A percentile compares a stretch with the other conserved stretches of the same genome.
Conservation (phyloP, 202 grass and related monocot genomes). For the Carex sylvatica region DNA sequence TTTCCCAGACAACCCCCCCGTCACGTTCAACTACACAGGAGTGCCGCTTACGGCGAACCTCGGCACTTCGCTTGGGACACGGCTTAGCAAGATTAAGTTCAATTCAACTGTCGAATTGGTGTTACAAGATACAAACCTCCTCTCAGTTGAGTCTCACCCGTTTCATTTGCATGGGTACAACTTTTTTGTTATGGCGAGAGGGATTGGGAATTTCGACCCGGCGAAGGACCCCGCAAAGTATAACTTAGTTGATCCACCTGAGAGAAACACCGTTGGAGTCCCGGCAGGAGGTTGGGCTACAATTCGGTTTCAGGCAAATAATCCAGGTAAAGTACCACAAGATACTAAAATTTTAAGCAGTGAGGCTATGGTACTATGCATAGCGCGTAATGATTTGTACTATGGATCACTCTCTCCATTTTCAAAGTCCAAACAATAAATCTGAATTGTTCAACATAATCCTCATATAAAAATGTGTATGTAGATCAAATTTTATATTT, state of each 20-base stretch:
- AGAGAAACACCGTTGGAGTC: slow-evolving; percentile 63
- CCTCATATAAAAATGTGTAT: too few species aligned
- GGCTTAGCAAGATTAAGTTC: slow-evolving; percentile 51
- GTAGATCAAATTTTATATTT: too few species aligned
- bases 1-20: slow-evolving; percentile 46
- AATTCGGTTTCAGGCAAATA: slow-evolving; percentile 55
- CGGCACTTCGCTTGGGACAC: slow-evolving; percentile 44
- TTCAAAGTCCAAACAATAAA: too few species aligned
- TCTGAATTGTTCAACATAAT: too few species aligned
- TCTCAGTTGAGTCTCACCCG: slow-evolving; percentile 57
- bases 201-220: slow-evolving; percentile 62
- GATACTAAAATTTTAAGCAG: neutral
- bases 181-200: slow-evolving; percentile 58
- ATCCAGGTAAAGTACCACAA: slow-evolving; percentile 37
- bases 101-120: slow-evolving; percentile 62
- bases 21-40: slow-evolving; percentile 54
- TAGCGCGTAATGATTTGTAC: too few species aligned
- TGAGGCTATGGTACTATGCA: too few species aligned
- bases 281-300: slow-evolving; percentile 57
- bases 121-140: slow-evolving; percentile 63
- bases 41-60: slow-evolving; percentile 49
- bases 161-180: slow-evolving; percentile 76
- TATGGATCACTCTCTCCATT: too few species aligned
- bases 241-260: slow-evolving; percentile 64
- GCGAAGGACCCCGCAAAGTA: slow-evolving; percentile 39